Percentiles rank a stretch among this genome's conserved stretches.
Evolutionary conservation across 768 basidiomycete genomes (phyloP).

Genomic region (Agrocybe chaxingu): DNA sequence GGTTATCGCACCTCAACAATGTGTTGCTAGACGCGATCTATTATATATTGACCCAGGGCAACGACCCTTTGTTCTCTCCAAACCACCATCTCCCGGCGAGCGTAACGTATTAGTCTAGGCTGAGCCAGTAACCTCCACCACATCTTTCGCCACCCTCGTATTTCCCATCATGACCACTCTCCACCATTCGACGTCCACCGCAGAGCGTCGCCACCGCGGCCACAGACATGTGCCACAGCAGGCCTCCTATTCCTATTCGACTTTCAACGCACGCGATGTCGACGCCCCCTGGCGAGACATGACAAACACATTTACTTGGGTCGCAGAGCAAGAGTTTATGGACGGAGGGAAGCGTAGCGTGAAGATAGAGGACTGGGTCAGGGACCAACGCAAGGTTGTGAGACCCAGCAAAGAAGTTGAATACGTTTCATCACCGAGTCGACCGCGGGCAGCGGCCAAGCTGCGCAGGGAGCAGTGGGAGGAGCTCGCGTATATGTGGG

Average conservation of each 20-base stretch:
- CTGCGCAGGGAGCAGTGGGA: conserved; percentile 44
- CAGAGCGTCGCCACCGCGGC: conserved; percentile 6
- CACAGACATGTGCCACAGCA: conserved; percentile 2
- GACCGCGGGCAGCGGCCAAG: conserved; percentile 9
- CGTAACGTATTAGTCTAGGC: conserved; percentile 12
- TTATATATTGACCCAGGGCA: conserved; percentile 14
- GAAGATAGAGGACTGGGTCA: conserved; percentile 65
- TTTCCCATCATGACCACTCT: conserved; percentile 3
- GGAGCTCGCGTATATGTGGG: conserved; percentile 49
- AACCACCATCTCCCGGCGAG: conserved; percentile 13
- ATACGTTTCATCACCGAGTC: not conserved
- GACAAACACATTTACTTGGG: conserved; percentile 42
- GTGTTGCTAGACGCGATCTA: conserved; percentile 7
- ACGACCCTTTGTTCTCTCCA: conserved; percentile 1
- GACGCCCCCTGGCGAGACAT: conserved; percentile 35
- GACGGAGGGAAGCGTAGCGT: conserved; percentile 40
- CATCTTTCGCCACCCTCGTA: not conserved
- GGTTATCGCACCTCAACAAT: conserved; percentile 30
- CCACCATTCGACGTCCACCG: conserved; percentile 12
- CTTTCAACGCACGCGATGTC: conserved; percentile 1
- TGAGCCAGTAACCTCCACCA: conserved; percentile 5
- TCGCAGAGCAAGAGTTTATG: conserved; percentile 49
- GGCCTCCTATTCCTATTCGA: conserved; percentile 8
- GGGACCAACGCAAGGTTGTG: conserved; percentile 50
- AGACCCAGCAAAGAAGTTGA: conserved; percentile 2